phyloP scores from a whole-genome alignment of 2,329 filamentous ascomycete species.

The Sporothrix brasiliensis region DNA sequence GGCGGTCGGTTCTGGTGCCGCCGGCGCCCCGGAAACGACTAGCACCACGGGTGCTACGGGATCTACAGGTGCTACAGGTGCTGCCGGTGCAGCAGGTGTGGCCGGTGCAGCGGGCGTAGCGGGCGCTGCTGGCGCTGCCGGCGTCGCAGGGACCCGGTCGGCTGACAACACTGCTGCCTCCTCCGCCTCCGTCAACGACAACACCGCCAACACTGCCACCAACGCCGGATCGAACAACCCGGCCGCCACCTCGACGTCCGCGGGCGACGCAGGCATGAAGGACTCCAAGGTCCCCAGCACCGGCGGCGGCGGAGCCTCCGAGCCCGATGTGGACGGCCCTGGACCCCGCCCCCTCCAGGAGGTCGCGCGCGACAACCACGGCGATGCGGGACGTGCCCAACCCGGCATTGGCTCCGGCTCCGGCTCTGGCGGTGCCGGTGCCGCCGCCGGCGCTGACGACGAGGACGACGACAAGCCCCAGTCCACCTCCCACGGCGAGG shows the following conservation, averaged over 20 bases:
- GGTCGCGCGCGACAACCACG: constrained; percentile 43
- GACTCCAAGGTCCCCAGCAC: constrained; percentile 30
- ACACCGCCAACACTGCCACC: neutral
- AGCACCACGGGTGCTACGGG: neutral
- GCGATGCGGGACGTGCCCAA: constrained; percentile 39
- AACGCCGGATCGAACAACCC: constrained; percentile 2
- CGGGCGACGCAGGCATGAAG: constrained; percentile 30
- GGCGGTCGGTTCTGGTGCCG: neutral
- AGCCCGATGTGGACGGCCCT: constrained; percentile 46
- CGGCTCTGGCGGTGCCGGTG: neutral
- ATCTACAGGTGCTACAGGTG: neutral
- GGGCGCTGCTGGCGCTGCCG: too few relatives aligned
- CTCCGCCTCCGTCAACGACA: neutral
- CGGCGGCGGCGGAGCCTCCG: constrained; percentile 22
- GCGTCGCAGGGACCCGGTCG: neutral
- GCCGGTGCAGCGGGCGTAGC: neutral
- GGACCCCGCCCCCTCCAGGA: constrained; percentile 50
- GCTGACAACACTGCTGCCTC: neutral
- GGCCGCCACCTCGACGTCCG: constrained; percentile 4
- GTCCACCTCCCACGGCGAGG: constrained; percentile 46
- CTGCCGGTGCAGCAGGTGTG: neutral
- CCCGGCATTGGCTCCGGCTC: neutral
- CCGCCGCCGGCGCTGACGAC: constrained; percentile 12
- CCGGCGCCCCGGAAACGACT: too few relatives aligned
- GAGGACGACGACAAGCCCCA: constrained; percentile 37